Conservation (phyloP, 805 yeast genomes). For the Ascoidea rubescens region DNA sequence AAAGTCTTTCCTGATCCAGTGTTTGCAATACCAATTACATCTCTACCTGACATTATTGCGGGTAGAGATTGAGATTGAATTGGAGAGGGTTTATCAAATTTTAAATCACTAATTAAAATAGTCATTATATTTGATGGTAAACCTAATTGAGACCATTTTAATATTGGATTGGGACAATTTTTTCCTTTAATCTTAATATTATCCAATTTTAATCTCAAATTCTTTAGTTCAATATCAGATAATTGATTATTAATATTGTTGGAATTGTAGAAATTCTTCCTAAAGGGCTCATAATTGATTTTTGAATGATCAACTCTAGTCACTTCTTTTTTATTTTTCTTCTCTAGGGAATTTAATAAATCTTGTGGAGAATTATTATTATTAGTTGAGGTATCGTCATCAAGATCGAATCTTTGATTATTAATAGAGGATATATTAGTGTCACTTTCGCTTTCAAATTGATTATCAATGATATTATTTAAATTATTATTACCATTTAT, state of each 20-base stretch:
- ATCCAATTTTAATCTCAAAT: slow-evolving; percentile 37
- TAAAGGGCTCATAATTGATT: slow-evolving; percentile 36
- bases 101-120: slow-evolving; percentile 33
- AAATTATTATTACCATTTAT: slow-evolving; percentile 4
- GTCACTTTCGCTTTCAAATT: slow-evolving; percentile 2
- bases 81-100: slow-evolving; percentile 59
- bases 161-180: slow-evolving; percentile 47
- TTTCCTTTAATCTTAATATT: slow-evolving; percentile 56
- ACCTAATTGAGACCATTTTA: slow-evolving; percentile 74
- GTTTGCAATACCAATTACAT: slow-evolving; percentile 86
- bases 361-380: slow-evolving; percentile 3
- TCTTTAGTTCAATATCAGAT: slow-evolving; percentile 40
- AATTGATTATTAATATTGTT: slow-evolving; percentile 36
- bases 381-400: slow-evolving; percentile 1
- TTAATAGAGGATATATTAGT: slow-evolving; percentile 1
- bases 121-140: slow-evolving; percentile 45
- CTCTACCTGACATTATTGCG: slow-evolving; percentile 78
- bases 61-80: slow-evolving; percentile 90
- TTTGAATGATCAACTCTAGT: slow-evolving; percentile 6
- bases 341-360: slow-evolving; percentile 4
- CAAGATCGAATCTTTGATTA: neutral
- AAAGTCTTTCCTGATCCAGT: slow-evolving; percentile 96
- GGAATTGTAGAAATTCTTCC: slow-evolving; percentile 49
- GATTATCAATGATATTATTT: slow-evolving; percentile 1
- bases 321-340: slow-evolving; percentile 1